Percentiles rank a stretch among this genome's conserved stretches.
These are phyloP conservation scores for Tephrocybe sp. DNA, from an alignment of 768 basidiomycete genomes.

Conservation along the genomic window DNA sequence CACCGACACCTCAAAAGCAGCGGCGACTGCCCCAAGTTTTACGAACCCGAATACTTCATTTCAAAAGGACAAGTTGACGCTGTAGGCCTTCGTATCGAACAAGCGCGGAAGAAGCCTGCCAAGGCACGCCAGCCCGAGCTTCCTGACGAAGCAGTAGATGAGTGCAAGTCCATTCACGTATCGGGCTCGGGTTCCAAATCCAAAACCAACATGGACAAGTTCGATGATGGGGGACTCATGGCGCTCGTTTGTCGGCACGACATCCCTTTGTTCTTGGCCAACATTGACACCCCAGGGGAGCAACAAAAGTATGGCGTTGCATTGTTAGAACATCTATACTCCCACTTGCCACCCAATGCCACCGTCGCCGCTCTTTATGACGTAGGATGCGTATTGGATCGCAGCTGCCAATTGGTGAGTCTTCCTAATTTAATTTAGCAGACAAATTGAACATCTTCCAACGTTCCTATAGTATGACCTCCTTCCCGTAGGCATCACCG, in stretches of 20 bases:
- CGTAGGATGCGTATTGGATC: slow-evolving; percentile 27
- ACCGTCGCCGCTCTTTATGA: background rate
- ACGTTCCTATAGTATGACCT: slow-evolving; percentile 25
- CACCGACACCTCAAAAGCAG: slow-evolving; percentile 29
- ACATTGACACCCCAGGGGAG: slow-evolving; percentile 36
- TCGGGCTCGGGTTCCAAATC: too few species aligned
- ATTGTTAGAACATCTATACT: background rate
- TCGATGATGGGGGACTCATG: slow-evolving; percentile 33
- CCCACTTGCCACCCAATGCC: background rate
- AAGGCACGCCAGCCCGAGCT: slow-evolving; percentile 10
- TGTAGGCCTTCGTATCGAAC: slow-evolving; percentile 26
- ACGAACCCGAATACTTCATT: slow-evolving; percentile 31
- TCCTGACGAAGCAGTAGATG: too few species aligned
- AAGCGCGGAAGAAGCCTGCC: slow-evolving; percentile 17
- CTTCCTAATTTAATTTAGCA: too few species aligned
- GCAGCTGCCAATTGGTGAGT: background rate
- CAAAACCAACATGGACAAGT: too few species aligned
- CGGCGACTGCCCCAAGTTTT: slow-evolving; percentile 30
- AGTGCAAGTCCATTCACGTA: too few species aligned
- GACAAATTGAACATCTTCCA: background rate
- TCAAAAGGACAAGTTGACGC: slow-evolving; percentile 30
- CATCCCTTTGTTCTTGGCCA: slow-evolving; percentile 34
- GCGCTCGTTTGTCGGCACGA: too few species aligned
- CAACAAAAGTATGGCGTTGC: too few species aligned
- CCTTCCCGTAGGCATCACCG: slow-evolving; percentile 21